Percentiles rank a stretch among this genome's conserved stretches.
Conservation (phyloP, 2,329 filamentous ascomycete genomes). For the Colletotrichum nymphaeae region DNA sequence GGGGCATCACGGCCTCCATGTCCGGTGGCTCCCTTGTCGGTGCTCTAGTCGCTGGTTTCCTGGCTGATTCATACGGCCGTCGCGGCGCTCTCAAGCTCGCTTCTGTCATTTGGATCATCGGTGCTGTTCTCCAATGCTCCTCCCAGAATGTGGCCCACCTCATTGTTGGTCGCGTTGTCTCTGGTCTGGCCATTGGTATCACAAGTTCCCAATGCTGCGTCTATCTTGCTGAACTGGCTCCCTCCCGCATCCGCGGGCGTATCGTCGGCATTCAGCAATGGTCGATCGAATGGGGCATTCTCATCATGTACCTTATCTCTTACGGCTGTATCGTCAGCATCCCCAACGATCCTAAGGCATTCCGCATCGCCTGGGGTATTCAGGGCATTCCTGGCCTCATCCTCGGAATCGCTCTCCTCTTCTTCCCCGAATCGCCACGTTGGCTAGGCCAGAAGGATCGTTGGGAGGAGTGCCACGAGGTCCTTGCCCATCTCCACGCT, state of each 20-base stretch:
- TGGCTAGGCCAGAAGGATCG: constrained; percentile 36
- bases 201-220: constrained; percentile 76
- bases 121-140: constrained; percentile 69
- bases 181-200: constrained; percentile 74
- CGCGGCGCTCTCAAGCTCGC: constrained; percentile 58
- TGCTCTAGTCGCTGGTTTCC: constrained; percentile 57
- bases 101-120: constrained; percentile 63
- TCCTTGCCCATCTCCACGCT: constrained; percentile 60
- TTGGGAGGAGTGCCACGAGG: constrained; percentile 36
- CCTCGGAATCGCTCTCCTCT: constrained; percentile 38
- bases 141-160: constrained; percentile 67
- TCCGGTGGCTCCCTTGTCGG: constrained; percentile 64
- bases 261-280: constrained; percentile 80
- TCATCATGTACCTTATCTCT: constrained; percentile 78
- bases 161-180: constrained; percentile 68
- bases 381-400: constrained; percentile 39
- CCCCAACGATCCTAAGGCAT: constrained; percentile 66
- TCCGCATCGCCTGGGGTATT: constrained; percentile 58
- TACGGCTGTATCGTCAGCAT: constrained; percentile 72
- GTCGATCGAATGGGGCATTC: constrained; percentile 75
- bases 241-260: constrained; percentile 66
- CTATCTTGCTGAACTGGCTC: constrained; percentile 75
- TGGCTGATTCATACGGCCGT: constrained; percentile 61
- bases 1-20: constrained; percentile 63
- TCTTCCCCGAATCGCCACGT: constrained; percentile 34